These are phyloP conservation scores for Colletotrichum noveboracense DNA, from an alignment of 2,329 filamentous ascomycete species.

Conservation along the genomic window DNA sequence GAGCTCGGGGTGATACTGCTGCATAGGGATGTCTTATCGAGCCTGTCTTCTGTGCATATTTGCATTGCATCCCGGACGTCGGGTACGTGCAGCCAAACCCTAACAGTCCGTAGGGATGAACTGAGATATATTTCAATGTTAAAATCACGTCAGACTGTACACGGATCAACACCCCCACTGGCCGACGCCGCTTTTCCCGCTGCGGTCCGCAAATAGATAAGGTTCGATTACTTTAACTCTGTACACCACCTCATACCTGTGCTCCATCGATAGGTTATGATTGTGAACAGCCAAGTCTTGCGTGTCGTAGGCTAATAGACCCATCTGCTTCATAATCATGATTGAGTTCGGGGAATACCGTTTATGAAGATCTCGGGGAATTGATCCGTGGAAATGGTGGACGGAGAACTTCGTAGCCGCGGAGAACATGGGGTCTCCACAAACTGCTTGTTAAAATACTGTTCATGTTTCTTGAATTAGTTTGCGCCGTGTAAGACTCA, in stretches of 20 bases:
- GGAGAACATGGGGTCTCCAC: neutral
- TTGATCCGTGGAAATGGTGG: neutral
- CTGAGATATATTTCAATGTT: neutral
- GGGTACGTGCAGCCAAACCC: neutral
- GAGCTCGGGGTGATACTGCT: neutral
- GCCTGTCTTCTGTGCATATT: neutral
- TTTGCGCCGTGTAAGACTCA: neutral
- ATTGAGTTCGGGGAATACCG: neutral
- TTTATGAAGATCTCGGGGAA: neutral
- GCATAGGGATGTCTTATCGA: neutral
- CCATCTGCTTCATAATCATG: neutral
- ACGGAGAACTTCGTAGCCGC: neutral
- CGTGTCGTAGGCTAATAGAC: neutral
- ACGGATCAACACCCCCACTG: neutral
- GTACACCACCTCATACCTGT: neutral
- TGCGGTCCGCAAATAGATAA: neutral
- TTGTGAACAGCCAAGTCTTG: neutral
- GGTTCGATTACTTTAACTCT: neutral
- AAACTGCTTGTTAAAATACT: neutral
- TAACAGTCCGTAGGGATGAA: neutral
- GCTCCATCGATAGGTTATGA: neutral
- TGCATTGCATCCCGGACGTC: neutral
- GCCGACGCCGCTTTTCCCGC: neutral
- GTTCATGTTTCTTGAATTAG: neutral
- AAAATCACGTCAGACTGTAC: neutral